Percentiles rank a stretch among this genome's conserved stretches.
These are phyloP conservation scores for Salvia splendens DNA, from an alignment of 257 asterid species.

Conservation along the genomic window DNA sequence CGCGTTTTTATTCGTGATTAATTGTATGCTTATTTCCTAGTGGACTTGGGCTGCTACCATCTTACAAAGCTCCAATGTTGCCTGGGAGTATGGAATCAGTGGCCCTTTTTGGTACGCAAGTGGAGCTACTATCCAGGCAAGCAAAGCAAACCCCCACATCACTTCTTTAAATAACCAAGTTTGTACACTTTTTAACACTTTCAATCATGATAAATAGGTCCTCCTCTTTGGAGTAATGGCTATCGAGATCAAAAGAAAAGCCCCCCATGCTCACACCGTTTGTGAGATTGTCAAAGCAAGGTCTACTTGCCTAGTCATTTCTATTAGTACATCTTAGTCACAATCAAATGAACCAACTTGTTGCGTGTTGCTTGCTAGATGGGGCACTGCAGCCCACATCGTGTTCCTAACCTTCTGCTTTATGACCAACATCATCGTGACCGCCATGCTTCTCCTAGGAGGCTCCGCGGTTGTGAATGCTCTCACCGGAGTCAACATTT, in stretches of 20 bases:
- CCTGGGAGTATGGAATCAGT: conserved; percentile 91
- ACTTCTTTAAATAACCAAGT: neutral
- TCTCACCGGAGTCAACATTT: conserved; percentile 84
- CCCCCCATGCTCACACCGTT: conserved; percentile 88
- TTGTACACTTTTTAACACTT: neutral
- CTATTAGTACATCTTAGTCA: neutral
- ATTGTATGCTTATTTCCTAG: conserved; percentile 31
- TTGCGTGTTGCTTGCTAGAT: conserved; percentile 43
- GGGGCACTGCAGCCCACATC: conserved; percentile 91
- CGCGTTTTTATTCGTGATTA: too few species aligned
- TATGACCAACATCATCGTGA: conserved; percentile 83
- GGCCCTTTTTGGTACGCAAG: conserved; percentile 99
- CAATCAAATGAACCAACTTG: neutral
- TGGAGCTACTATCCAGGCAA: conserved; percentile 92
- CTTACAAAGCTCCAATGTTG: conserved; percentile 89
- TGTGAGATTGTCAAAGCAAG: conserved; percentile 93
- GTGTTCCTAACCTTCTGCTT: conserved; percentile 86
- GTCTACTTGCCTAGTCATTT: conserved; percentile 31
- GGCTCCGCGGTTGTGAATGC: conserved; percentile 95
- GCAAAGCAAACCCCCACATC: too few species aligned
- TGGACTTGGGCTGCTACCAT: conserved; percentile 99
- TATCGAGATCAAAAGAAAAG: conserved; percentile 91
- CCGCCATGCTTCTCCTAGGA: conserved; percentile 96
- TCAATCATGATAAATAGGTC: conserved; percentile 43
- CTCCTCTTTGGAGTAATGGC: conserved; percentile 91